phyloP scores from a whole-genome alignment of 257 asterid species.

The Galeopsis tetrahit region DNA sequence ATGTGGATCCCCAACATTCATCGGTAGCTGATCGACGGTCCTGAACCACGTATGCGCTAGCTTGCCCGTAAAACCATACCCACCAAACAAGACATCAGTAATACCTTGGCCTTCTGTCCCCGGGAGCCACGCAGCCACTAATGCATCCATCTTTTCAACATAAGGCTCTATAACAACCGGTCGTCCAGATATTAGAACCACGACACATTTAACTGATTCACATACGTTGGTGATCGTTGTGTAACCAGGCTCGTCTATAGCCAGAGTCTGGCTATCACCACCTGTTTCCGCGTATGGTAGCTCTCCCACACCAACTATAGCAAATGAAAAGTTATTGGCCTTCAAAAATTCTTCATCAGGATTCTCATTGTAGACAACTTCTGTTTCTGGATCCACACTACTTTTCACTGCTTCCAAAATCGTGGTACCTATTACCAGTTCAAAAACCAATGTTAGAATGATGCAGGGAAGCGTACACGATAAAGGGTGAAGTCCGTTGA shows the following conservation, averaged over 20 bases:
- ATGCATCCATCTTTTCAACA: slow-evolving; percentile 49
- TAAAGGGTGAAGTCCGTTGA: no score
- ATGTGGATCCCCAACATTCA: slow-evolving; percentile 58
- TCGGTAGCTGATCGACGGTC: slow-evolving; percentile 63
- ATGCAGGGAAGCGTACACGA: no score
- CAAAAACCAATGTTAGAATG: no score
- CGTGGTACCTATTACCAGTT: slow-evolving; percentile 52
- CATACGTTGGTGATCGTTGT: slow-evolving; percentile 51
- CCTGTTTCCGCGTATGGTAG: slow-evolving; percentile 56
- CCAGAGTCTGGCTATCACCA: slow-evolving; percentile 53
- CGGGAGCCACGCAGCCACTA: slow-evolving; percentile 71
- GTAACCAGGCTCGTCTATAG: slow-evolving; percentile 48
- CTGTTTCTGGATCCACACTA: slow-evolving; percentile 45
- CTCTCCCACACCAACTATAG: slow-evolving; percentile 66
- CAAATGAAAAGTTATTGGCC: slow-evolving; percentile 53
- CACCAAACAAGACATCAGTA: slow-evolving; percentile 60
- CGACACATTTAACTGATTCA: slow-evolving; percentile 45
- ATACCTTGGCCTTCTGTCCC: slow-evolving; percentile 70
- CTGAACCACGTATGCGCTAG: slow-evolving; percentile 64
- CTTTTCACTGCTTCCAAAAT: slow-evolving; percentile 49
- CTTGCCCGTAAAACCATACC: slow-evolving; percentile 57
- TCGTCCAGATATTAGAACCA: slow-evolving; percentile 57
- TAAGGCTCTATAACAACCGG: slow-evolving; percentile 59
- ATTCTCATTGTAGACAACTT: slow-evolving; percentile 50
- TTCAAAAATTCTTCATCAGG: slow-evolving; percentile 42